These are phyloP conservation scores for Kwoniella sp. DNA, from an alignment of 768 basidiomycete species.

Conservation along the genomic window DNA sequence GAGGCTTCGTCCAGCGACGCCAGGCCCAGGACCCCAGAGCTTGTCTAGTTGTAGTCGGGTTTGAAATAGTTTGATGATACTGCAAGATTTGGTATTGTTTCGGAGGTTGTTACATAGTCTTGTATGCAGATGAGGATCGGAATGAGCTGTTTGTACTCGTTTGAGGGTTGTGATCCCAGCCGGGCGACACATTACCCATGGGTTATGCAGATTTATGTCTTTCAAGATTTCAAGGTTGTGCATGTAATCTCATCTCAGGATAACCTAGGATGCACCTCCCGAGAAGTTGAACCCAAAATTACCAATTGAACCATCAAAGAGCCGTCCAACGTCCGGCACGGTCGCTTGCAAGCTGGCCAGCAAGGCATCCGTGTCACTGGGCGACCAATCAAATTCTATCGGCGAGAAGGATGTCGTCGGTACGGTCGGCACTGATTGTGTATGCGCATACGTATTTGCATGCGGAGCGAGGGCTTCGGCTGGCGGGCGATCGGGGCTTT, in stretches of 20 bases:
- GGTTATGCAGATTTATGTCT: no score
- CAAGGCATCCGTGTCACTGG: conserved; percentile 16
- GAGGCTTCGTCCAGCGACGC: neutral
- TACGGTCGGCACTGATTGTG: neutral
- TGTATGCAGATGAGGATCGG: neutral
- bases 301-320: conserved; percentile 29
- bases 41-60: conserved; percentile 2
- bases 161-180: no score
- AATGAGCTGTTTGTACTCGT: no score
- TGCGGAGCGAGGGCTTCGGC: neutral
- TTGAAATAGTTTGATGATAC: neutral
- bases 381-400: conserved; percentile 6
- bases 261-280: neutral
- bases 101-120: neutral
- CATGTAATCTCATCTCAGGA: no score
- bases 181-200: no score
- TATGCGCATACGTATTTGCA: neutral
- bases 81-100: neutral
- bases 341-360: conserved; percentile 21
- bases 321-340: conserved; percentile 19
- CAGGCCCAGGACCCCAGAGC: conserved; percentile 8
- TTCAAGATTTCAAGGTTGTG: no score
- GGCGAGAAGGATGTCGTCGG: neutral
- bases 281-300: conserved; percentile 7
- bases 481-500: neutral